Evolutionary conservation across 208 protist genomes (phyloP).

Genomic region (Acanthamoeba lenticulata): DNA sequence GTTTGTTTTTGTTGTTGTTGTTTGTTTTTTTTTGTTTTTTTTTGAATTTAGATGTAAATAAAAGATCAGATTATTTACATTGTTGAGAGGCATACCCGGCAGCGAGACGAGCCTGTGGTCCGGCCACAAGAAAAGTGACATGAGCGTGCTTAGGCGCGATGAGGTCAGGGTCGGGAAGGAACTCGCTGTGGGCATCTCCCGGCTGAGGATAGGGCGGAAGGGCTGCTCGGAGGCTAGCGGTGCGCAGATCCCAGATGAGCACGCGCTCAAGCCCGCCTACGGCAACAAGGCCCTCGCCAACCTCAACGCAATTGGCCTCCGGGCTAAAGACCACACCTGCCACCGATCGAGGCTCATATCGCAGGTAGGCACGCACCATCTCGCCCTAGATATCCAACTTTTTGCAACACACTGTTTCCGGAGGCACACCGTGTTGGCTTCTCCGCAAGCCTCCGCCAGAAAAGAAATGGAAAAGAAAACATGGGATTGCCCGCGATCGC

Average conservation of each 20-base stretch:
- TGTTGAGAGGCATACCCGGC: neutral
- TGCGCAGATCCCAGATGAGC: slow-evolving; percentile 75
- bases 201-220: neutral
- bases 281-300: neutral
- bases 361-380: slow-evolving; percentile 83
- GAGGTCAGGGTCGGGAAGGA: neutral
- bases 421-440: neutral
- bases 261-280: slow-evolving; percentile 75
- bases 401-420: neutral
- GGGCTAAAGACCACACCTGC: slow-evolving; percentile 75
- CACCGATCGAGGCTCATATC: slow-evolving; percentile 64
- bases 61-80: neutral
- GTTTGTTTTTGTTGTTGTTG: too few relatives aligned
- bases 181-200: neutral
- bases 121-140: neutral
- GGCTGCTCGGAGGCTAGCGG: neutral
- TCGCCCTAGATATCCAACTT: neutral
- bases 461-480: neutral
- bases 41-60: too few relatives aligned
- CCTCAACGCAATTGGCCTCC: slow-evolving; percentile 53
- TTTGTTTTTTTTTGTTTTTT: too few relatives aligned
- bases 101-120: neutral
- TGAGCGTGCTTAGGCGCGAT: neutral
- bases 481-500: neutral
- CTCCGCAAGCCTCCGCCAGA: neutral